Conservation (phyloP, 441 rosid species). For the Arabidopsis lyrata region DNA sequence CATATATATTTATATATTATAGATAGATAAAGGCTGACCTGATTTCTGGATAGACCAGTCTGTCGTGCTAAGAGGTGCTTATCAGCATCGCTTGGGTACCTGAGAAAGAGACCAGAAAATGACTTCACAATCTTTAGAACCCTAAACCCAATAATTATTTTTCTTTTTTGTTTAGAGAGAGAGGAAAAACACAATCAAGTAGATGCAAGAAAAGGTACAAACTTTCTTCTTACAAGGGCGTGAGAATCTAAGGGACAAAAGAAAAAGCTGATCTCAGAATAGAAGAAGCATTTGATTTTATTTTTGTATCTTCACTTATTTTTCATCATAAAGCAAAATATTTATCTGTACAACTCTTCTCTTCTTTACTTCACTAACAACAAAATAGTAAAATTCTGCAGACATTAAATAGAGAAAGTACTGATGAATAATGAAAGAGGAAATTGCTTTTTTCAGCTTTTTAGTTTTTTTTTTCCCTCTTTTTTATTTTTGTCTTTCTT, state of each 20-base stretch:
- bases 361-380: slow-evolving; percentile 46
- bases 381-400: slow-evolving; percentile 45
- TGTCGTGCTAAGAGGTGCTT: slow-evolving; percentile 97
- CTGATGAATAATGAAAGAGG: slow-evolving; percentile 42
- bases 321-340: slow-evolving; percentile 43
- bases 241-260: slow-evolving; percentile 74
- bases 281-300: slow-evolving; percentile 37
- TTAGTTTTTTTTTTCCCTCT: slow-evolving; percentile 1
- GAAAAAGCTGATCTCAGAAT: slow-evolving; percentile 52
- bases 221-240: slow-evolving; percentile 61
- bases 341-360: slow-evolving; percentile 39
- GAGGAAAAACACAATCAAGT: slow-evolving; percentile 42
- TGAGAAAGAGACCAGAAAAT: slow-evolving; percentile 86
- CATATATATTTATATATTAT: too few species aligned
- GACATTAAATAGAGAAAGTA: slow-evolving; percentile 45
- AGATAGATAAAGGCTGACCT: slow-evolving; percentile 56
- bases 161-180: slow-evolving; percentile 1
- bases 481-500: slow-evolving; percentile 25
- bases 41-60: slow-evolving; percentile 98
- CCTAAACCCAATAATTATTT: slow-evolving; percentile 33
- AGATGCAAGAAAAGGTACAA: slow-evolving; percentile 45
- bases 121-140: slow-evolving; percentile 59
- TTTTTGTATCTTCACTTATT: slow-evolving; percentile 27
- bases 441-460: slow-evolving; percentile 47
- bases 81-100: slow-evolving; percentile 99